These are phyloP conservation scores for Ganoderma sinense DNA, from an alignment of 1,284 basidiomycete genomes.

Conservation along the genomic window DNA sequence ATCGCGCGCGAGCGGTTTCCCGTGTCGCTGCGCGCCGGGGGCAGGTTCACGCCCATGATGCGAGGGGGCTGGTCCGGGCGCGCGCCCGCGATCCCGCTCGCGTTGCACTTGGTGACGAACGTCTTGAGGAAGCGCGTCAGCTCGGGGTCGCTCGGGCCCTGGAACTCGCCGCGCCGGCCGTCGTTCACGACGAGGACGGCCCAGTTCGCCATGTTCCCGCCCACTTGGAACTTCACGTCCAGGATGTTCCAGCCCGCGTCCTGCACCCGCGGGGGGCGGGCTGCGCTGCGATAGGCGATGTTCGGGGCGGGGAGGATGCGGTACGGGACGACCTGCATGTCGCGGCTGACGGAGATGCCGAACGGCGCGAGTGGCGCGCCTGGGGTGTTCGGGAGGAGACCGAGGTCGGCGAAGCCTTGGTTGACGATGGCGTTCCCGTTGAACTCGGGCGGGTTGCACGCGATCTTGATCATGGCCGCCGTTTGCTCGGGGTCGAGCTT, in stretches of 20 bases:
- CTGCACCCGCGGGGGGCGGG: conserved; percentile 43
- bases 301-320: conserved; percentile 66
- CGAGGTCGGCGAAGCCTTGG: conserved; percentile 63
- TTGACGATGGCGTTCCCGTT: conserved; percentile 66
- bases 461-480: conserved; percentile 67
- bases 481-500: conserved; percentile 63
- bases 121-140: conserved; percentile 52
- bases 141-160: conserved; percentile 48
- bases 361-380: conserved; percentile 53
- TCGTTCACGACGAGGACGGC: conserved; percentile 68
- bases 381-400: conserved; percentile 47
- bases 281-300: conserved; percentile 59
- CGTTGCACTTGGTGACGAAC: conserved; percentile 58
- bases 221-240: conserved; percentile 67
- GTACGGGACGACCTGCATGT: conserved; percentile 69
- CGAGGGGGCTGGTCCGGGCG: conserved; percentile 38
- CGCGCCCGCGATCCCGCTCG: conserved; percentile 62
- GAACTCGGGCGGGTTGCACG: conserved; percentile 63
- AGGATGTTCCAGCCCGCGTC: conserved; percentile 80
- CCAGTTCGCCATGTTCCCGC: conserved; percentile 58
- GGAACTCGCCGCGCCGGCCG: conserved; percentile 44
- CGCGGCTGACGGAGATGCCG: conserved; percentile 55
- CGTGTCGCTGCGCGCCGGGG: conserved; percentile 43
- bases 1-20: conserved; percentile 52
- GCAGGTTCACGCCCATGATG: conserved; percentile 45